phyloP scores from a whole-genome alignment of 2,329 filamentous ascomycete species.

The Intubia oerlemansii region DNA sequence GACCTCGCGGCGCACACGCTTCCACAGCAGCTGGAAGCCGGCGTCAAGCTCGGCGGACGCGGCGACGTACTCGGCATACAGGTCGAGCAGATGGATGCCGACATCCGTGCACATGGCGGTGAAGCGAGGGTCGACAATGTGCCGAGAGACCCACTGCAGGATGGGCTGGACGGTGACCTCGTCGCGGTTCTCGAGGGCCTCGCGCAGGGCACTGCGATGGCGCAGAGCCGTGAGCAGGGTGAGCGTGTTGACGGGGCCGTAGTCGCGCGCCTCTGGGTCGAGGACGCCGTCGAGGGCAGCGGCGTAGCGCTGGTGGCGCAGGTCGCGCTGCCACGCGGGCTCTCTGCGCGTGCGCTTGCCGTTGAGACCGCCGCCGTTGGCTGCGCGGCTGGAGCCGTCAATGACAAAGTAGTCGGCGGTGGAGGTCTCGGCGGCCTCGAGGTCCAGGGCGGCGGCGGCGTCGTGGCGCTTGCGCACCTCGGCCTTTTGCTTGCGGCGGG shows the following conservation, averaged over 20 bases:
- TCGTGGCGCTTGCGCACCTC: constrained; percentile 39
- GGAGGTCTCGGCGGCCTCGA: constrained; percentile 53
- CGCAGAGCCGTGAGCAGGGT: constrained; percentile 68
- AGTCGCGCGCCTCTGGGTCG: constrained; percentile 24
- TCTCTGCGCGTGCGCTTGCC: constrained; percentile 41
- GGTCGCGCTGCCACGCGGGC: constrained; percentile 54
- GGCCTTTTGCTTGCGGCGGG: constrained; percentile 41
- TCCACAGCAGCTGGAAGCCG: constrained; percentile 46
- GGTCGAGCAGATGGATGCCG: constrained; percentile 59
- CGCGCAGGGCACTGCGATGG: constrained; percentile 67
- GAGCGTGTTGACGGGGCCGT: constrained; percentile 40
- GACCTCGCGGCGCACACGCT: constrained; percentile 52
- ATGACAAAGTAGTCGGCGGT: constrained; percentile 58
- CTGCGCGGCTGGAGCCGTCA: constrained; percentile 17
- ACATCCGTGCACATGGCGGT: constrained; percentile 67
- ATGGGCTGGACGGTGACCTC: constrained; percentile 66
- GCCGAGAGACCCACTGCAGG: constrained; percentile 59
- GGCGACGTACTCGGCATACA: constrained; percentile 65
- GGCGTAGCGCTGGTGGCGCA: constrained; percentile 59
- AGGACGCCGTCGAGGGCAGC: constrained; percentile 65
- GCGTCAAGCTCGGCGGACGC: constrained; percentile 52
- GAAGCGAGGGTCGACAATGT: constrained; percentile 67
- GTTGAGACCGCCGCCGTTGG: constrained; percentile 10
- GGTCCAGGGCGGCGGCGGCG: constrained; percentile 17
- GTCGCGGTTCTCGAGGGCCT: constrained; percentile 61